Evolutionary conservation across 2,329 filamentous ascomycete species (phyloP).

Genomic region (Phaeosphaeriaceae sp.): DNA sequence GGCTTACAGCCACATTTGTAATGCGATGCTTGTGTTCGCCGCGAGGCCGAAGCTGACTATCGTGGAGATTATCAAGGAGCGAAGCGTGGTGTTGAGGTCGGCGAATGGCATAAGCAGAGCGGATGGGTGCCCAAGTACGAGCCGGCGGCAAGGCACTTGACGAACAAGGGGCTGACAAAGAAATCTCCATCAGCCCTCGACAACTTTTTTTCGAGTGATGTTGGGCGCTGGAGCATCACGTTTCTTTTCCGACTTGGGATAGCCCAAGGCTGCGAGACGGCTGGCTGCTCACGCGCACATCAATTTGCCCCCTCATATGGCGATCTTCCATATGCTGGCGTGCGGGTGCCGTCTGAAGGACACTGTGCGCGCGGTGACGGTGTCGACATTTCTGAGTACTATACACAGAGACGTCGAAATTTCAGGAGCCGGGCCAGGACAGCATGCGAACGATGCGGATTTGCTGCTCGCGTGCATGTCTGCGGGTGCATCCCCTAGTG

Average conservation of each 20-base stretch:
- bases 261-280: slow-evolving; percentile 34
- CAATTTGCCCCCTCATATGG: neutral
- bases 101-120: slow-evolving; percentile 3
- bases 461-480: slow-evolving; percentile 8
- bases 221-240: neutral
- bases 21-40: slow-evolving; percentile 11
- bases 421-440: slow-evolving; percentile 13
- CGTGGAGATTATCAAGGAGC: slow-evolving; percentile 8
- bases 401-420: slow-evolving; percentile 4
- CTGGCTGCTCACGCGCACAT: slow-evolving; percentile 21
- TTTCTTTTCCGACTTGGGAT: slow-evolving; percentile 23
- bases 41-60: slow-evolving; percentile 1
- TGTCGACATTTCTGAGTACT: neutral
- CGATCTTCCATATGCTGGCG: neutral
- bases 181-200: neutral
- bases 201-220: neutral
- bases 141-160: neutral
- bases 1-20: slow-evolving; percentile 10
- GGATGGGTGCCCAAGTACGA: neutral
- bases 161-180: slow-evolving; percentile 10
- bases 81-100: slow-evolving; percentile 1
- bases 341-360: slow-evolving; percentile 1
- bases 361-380: slow-evolving; percentile 9
- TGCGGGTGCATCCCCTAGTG: slow-evolving; percentile 28
- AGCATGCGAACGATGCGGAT: slow-evolving; percentile 26